Evolutionary conservation across 2,329 filamentous ascomycete genomes (phyloP).

Genomic region (Colletotrichum filicis): DNA sequence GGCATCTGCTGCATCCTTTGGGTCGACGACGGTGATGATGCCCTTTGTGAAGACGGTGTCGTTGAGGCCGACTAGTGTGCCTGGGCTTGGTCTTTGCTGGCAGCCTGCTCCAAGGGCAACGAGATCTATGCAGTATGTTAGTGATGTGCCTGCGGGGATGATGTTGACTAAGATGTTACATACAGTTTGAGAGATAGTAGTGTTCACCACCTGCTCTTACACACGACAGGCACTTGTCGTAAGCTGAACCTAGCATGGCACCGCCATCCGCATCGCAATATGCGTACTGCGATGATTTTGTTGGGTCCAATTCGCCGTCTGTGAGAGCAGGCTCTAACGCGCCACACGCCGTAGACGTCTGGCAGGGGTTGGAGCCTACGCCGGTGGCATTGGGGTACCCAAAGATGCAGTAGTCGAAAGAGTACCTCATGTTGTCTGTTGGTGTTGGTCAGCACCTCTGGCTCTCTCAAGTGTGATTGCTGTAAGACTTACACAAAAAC

Average conservation of each 20-base stretch:
- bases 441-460: slow-evolving; percentile 12
- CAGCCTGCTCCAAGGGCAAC: slow-evolving; percentile 64
- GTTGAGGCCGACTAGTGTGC: slow-evolving; percentile 51
- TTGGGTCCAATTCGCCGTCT: slow-evolving; percentile 49
- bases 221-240: slow-evolving; percentile 57
- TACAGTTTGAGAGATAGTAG: slow-evolving; percentile 62
- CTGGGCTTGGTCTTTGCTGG: slow-evolving; percentile 54
- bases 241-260: slow-evolving; percentile 46
- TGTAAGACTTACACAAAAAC: slow-evolving; percentile 63
- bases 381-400: slow-evolving; percentile 60
- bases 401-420: slow-evolving; percentile 63
- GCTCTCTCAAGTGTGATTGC: neutral
- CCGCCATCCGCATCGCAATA: slow-evolving; percentile 58
- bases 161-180: slow-evolving; percentile 32
- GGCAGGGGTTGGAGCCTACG: slow-evolving; percentile 59
- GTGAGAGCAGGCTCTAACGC: slow-evolving; percentile 53
- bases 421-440: slow-evolving; percentile 65
- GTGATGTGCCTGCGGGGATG: slow-evolving; percentile 15
- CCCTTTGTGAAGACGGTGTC: slow-evolving; percentile 56
- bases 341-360: slow-evolving; percentile 62
- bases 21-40: slow-evolving; percentile 46
- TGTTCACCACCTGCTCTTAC: slow-evolving; percentile 54
- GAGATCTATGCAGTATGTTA: slow-evolving; percentile 49
- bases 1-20: slow-evolving; percentile 35
- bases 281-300: slow-evolving; percentile 47